Evolutionary conservation across 352 stramenopile species (phyloP).

Genomic region (Pythium chondricola): DNA sequence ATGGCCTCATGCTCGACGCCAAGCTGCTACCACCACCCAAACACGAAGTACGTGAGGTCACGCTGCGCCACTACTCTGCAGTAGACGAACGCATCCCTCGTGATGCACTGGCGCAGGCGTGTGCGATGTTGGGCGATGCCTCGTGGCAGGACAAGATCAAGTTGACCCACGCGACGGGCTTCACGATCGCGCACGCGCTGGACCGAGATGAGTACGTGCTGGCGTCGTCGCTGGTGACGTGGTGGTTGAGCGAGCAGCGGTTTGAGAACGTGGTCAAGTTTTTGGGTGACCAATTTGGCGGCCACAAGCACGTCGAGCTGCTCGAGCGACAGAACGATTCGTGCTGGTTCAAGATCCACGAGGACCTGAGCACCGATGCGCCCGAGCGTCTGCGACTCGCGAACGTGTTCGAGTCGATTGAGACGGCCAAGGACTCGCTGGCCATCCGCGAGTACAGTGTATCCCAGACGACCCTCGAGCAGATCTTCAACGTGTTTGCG

Average conservation of each 20-base stretch:
- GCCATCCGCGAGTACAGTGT: slow-evolving; percentile 61
- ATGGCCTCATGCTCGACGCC: slow-evolving; percentile 82
- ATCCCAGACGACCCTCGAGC: slow-evolving; percentile 69
- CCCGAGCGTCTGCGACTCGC: slow-evolving; percentile 14
- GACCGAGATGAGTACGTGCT: slow-evolving; percentile 26
- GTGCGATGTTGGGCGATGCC: slow-evolving; percentile 16
- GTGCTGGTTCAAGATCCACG: slow-evolving; percentile 37
- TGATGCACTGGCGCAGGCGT: slow-evolving; percentile 15
- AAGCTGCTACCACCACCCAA: slow-evolving; percentile 26
- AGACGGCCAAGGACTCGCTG: slow-evolving; percentile 28
- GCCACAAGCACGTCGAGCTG: slow-evolving; percentile 19
- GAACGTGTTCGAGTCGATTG: slow-evolving; percentile 35
- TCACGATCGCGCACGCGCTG: slow-evolving; percentile 20
- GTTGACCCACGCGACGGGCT: slow-evolving; percentile 28
- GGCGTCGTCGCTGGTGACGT: slow-evolving; percentile 22
- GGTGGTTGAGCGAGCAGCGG: slow-evolving; percentile 27
- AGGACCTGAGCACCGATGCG: neutral
- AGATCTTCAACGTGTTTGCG: slow-evolving; percentile 79
- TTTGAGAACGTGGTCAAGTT: slow-evolving; percentile 23
- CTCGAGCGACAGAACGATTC: slow-evolving; percentile 47
- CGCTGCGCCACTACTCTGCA: slow-evolving; percentile 16
- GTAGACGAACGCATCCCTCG: slow-evolving; percentile 22
- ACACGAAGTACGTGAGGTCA: slow-evolving; percentile 23
- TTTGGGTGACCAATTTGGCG: slow-evolving; percentile 22
- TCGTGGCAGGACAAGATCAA: slow-evolving; percentile 21